Conservation (phyloP, 139 green algal species). For the Chlorella sp. region DNA sequence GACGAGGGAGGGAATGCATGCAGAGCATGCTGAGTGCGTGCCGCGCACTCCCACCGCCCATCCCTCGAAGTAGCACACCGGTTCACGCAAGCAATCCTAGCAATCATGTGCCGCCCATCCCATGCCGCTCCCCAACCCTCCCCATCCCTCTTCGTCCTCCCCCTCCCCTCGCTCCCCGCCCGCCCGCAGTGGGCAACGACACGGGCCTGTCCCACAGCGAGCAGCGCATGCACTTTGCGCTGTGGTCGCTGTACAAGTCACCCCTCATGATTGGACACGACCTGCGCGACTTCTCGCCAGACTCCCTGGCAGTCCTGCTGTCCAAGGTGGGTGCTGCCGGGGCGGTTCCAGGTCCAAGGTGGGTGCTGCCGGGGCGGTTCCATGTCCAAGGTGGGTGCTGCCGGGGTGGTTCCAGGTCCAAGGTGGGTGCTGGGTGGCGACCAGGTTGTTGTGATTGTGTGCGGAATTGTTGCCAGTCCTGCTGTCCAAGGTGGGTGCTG, state of each 20-base stretch:
- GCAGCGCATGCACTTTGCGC: conserved; percentile 67
- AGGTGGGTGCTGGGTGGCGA: too few relatives aligned
- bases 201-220: conserved; percentile 1
- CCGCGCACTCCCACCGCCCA: too few relatives aligned
- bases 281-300: conserved; percentile 35
- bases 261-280: conserved; percentile 71
- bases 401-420: too few relatives aligned
- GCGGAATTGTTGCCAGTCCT: conserved; percentile 41
- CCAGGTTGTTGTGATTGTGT: too few relatives aligned
- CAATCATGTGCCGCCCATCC: too few relatives aligned
- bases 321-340: neutral
- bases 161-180: neutral
- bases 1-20: too few relatives aligned
- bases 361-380: too few relatives aligned
- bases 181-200: conserved; percentile 13
- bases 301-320: conserved; percentile 36
- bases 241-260: conserved; percentile 74
- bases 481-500: conserved; percentile 28
- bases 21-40: too few relatives aligned
- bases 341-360: neutral
- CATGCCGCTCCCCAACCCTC: neutral
- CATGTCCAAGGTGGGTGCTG: neutral
- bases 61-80: too few relatives aligned
- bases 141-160: neutral
- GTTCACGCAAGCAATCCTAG: too few relatives aligned